These are phyloP conservation scores for Hemisphaericaspora lyxosophila DNA, from an alignment of 1,139 yeast species.

Conservation along the genomic window DNA sequence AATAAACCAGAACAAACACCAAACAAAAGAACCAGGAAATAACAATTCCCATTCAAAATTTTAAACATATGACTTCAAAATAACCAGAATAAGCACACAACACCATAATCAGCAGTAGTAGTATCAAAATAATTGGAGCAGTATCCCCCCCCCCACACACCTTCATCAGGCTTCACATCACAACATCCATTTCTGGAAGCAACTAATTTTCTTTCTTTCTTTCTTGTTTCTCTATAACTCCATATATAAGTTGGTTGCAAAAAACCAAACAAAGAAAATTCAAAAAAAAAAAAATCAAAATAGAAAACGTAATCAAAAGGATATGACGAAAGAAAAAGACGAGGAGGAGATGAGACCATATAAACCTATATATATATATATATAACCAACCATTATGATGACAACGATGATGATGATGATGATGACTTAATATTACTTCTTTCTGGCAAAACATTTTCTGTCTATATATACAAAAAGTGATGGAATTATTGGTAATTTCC, in stretches of 20 bases:
- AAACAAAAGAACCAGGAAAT: too few relatives aligned
- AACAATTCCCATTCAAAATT: too few relatives aligned
- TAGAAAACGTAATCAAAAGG: background rate
- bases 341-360: constrained; percentile 1
- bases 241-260: background rate
- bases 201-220: background rate
- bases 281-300: constrained; percentile 1
- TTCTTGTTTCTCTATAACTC: background rate
- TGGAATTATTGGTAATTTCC: background rate
- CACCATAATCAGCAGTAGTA: too few relatives aligned
- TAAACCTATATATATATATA: constrained; percentile 6
- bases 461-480: constrained; percentile 3
- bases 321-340: background rate
- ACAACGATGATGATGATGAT: background rate
- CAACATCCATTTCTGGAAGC: background rate
- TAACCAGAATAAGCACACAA: too few relatives aligned
- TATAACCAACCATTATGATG: background rate
- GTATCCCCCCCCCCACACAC: too few relatives aligned
- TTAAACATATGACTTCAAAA: too few relatives aligned
- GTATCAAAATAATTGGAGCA: too few relatives aligned
- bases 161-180: too few relatives aligned
- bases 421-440: background rate
- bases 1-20: too few relatives aligned
- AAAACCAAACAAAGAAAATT: background rate
- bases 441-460: background rate